Evolutionary conservation across 345 rosid species (phyloP), one percentile per base, ranked within the genome.

Genomic region (Alliaria petiolata): DNA sequence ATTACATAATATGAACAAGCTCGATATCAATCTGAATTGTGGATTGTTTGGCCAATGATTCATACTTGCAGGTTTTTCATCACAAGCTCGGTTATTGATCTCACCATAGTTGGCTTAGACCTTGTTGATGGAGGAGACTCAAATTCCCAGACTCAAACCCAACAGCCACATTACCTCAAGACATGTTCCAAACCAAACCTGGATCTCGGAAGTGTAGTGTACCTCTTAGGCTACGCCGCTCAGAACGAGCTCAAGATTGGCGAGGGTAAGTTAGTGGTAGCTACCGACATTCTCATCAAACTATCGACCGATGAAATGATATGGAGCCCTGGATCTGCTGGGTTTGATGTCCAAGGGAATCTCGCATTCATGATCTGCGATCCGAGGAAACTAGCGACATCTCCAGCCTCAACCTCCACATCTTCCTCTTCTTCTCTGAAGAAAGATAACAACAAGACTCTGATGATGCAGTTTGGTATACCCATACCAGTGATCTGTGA

Each of bases 341-440:
- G 98, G 40, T 93, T 93, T 69, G 98, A 93, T 81, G 87, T 77
- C 22, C 93, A 87, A 12, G 96, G 95, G 35, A 93, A 91, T 78
- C 95, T 93, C 8, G 96, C 98, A 22, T 93, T 93, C 81, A 93
- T 93, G 90, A 84, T 91, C 34, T 93, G 98, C 20, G 97, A 93
- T 79, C 98, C 97, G n/a, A 89, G 88, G 92, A 93, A 91, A 65
- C 83, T 93, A 25, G 92, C 98, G 1, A 83, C 96, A 15, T 91
- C 98, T 65, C 98, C 97, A 35, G 83, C 85, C 45, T 80, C 89
- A 2, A 90, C 82, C 57, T 90, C 97, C 1, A 85, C 92, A 19
- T 84, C 89, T 31, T 85, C 95, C 6, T 69, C 95, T n/a, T 85
- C 96, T 0, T 77, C 80, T 1, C 9, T 65, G 44, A 71, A 67